Percentiles rank a stretch among this genome's conserved stretches.
These are phyloP conservation scores for Colletotrichum viniferum DNA, from an alignment of 2,329 filamentous ascomycete genomes.

Conservation along the genomic window DNA sequence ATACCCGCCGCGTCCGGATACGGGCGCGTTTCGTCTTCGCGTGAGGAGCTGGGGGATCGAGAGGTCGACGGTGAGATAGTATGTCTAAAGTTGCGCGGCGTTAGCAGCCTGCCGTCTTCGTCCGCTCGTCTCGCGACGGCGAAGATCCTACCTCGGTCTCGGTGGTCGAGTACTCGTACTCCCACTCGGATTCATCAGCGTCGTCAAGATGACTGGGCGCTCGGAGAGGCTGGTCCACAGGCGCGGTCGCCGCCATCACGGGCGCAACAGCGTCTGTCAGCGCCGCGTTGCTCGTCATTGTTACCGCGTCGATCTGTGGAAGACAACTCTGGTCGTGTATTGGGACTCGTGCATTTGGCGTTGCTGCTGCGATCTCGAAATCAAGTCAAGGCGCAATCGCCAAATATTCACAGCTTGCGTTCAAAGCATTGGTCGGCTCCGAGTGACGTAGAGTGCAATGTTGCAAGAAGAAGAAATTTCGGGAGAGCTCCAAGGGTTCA, in stretches of 20 bases:
- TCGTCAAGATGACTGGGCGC: constrained; percentile 25
- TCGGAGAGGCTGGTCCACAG: neutral
- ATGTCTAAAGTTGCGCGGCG: constrained; percentile 50
- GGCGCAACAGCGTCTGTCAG: neutral
- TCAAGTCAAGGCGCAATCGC: neutral
- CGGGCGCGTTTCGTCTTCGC: constrained; percentile 29
- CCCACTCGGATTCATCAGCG: constrained; percentile 65
- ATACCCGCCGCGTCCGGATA: constrained; percentile 48
- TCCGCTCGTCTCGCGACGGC: neutral
- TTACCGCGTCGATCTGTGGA: neutral
- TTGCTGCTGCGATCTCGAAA: neutral
- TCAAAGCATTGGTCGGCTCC: neutral
- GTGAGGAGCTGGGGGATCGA: constrained; percentile 62
- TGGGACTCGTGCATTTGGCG: neutral
- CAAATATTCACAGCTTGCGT: neutral
- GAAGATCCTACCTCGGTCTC: constrained; percentile 59
- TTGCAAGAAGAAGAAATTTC: neutral
- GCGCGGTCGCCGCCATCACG: neutral
- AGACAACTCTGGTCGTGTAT: neutral
- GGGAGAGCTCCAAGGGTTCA: neutral
- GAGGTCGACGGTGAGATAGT: constrained; percentile 67
- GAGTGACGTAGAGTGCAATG: neutral
- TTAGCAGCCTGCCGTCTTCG: neutral
- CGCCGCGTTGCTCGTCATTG: constrained; percentile 6
- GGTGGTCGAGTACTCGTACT: constrained; percentile 69